Base-by-base conservation (phyloP, 2,329 filamentous ascomycete genomes). In the Fusarium chuoi region DNA sequence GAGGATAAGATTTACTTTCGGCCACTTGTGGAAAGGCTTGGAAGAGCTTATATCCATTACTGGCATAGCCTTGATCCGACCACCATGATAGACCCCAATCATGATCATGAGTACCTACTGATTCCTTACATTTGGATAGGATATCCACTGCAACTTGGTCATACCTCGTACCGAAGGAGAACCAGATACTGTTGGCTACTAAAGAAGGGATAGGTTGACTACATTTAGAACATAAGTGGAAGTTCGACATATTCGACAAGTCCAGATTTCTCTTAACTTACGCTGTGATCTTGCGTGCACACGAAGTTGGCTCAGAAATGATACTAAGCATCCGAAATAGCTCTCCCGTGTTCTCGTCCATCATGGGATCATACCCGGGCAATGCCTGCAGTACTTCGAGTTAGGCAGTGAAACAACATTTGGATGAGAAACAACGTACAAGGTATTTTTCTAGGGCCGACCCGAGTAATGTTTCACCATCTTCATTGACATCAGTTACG, bases 401-500 rank as follows among this genome's bases (percentile, higher is more conserved):
- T n/a, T n/a, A n/a, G n/a, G n/a, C n/a, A n/a, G n/a, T n/a, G n/a
- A n/a, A n/a, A n/a, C n/a, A n/a, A n/a, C n/a, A n/a, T n/a, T n/a
- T n/a, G n/a, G n/a, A n/a, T n/a, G n/a, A n/a, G n/a, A n/a, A n/a
- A n/a, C n/a, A n/a, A n/a, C n/a, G n/a, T n/a, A n/a, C n/a, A n/a
- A n/a, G n/a, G n/a, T n/a, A n/a, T n/a, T n/a, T n/a, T n/a, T n/a
- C n/a, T n/a, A n/a, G n/a, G n/a, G n/a, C n/a, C n/a, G n/a, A n/a
- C n/a, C n/a, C n/a, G n/a, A n/a, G n/a, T n/a, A n/a, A n/a, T n/a
- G n/a, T n/a, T n/a, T n/a, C 28, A 11, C 33, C n/a, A 0, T 6
- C 0, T 20, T 3, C 0, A 0, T 15, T 26, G 0, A 52, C 33
- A 0, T 52, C 49, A 0, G 9, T 36, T 11, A 24, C 2, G 22